A percentile compares a stretch with the other conserved stretches of the same genome.
Conservation (phyloP, 148 eudicot genomes). For the Vaccinium myrtillus region DNA sequence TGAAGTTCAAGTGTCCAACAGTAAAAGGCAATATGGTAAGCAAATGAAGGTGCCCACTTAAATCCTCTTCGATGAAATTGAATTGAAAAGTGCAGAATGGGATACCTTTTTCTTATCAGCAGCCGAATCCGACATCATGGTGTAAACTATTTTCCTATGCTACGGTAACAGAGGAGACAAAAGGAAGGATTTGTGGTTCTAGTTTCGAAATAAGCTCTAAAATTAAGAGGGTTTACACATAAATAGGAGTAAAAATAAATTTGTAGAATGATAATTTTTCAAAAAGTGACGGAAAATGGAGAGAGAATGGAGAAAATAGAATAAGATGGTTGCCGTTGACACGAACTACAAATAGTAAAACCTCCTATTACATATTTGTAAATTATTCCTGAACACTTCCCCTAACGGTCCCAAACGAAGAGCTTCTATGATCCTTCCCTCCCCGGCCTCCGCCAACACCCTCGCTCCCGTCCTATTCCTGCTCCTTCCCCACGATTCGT, state of each 20-base stretch:
- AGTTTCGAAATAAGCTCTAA: background rate
- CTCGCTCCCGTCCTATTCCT: no score
- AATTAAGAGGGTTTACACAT: no score
- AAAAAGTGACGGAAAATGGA: background rate
- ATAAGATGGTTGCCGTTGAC: background rate
- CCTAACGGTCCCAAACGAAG: no score
- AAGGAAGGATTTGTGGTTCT: background rate
- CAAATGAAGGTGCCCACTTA: background rate
- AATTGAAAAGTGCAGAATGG: background rate
- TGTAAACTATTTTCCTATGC: background rate
- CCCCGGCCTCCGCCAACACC: no score
- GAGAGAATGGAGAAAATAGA: background rate
- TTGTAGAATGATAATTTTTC: no score
- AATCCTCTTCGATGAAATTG: background rate
- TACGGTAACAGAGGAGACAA: background rate
- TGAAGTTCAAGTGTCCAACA: background rate
- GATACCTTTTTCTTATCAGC: background rate
- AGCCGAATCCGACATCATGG: background rate
- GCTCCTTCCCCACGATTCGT: no score
- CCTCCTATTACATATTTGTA: no score
- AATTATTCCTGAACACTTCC: no score
- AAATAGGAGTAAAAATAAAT: no score
- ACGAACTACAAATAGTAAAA: no score
- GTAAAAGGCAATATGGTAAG: background rate
- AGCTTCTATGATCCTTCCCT: no score